Evolutionary conservation across 257 asterid species (phyloP), one percentile per base, ranked within the genome.

Genomic region (Anisodus tanguticus): DNA sequence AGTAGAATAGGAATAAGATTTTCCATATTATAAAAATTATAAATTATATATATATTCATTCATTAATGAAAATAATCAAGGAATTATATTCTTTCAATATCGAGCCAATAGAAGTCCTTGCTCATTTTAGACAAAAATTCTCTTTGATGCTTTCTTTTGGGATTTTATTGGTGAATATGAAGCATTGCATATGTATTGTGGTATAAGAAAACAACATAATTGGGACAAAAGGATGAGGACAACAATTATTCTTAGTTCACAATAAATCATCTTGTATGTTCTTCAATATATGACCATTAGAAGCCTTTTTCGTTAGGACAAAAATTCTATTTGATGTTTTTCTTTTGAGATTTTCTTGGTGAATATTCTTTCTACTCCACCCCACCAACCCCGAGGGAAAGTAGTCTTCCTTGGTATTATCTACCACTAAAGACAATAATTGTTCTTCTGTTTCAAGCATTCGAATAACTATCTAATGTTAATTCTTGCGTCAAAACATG

Each of bases 301-400:
- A 31, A 66, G 47, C 72, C 47, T 66, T 31, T 2, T 39, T 39
- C 43, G 43, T 39, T 39, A 2, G 43, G 47, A 31, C 8, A 66
- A 66, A 35, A 4, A 10, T 9, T 35, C 9, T 12, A 3, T 31
- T 66, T 4, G 4, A 39, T 11, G 47, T 26, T 66, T 3, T 35
- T 66, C 47, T 67, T 67, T 31, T 35, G 10, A 19, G 74, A 12
- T 67, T 67, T 67, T 67, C 74, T 35, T 11, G 74, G 74, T 67
- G 74, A 35, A 67, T 67, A 11, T 31, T 35, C 72, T 35, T 66
- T 66, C 45, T 66, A 66, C n/a, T 66, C 17, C n/a, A 66, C 7
- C 45, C 45, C 26, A 22, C n/a, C 71, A 26, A 10, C 17, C 37
- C 45, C 45, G 8, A 4, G 4, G 43, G 17, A 13, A 26, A 66